Percentiles rank a stretch among this genome's conserved stretches.
phyloP scores from a whole-genome alignment of 306 rosid species.

The Cucurbita maxima region DNA sequence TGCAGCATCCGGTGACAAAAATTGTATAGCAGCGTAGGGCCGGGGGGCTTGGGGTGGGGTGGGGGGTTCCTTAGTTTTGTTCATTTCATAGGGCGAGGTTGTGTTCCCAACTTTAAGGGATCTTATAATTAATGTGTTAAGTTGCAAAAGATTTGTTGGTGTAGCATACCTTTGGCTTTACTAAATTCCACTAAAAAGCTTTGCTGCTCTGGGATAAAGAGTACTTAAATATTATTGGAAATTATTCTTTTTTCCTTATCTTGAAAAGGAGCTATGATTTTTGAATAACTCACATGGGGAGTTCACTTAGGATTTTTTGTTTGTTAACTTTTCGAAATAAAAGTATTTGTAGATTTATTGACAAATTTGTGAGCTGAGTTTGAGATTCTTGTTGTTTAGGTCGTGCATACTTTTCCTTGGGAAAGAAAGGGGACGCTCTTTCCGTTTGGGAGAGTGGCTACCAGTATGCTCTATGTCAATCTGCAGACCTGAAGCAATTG shows the following conservation, averaged over 20 bases:
- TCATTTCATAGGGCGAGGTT: background rate
- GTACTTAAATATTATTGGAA: background rate
- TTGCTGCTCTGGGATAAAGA: background rate
- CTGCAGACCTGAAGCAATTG: slow-evolving; percentile 77
- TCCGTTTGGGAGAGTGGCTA: slow-evolving; percentile 85
- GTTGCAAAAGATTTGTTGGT: background rate
- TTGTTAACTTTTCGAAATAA: background rate
- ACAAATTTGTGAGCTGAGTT: background rate
- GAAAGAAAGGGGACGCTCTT: slow-evolving; percentile 71
- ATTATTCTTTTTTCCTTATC: background rate
- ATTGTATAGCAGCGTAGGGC: background rate
- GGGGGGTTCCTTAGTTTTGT: background rate
- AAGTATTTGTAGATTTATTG: background rate
- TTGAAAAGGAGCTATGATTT: background rate
- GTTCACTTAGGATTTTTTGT: background rate
- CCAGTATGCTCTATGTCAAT: slow-evolving; percentile 48
- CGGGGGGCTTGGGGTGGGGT: background rate
- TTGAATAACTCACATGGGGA: background rate
- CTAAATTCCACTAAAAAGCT: background rate
- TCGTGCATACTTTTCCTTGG: slow-evolving; percentile 54
- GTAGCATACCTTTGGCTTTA: background rate
- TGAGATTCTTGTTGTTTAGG: slow-evolving; percentile 28
- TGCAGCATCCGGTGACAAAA: background rate
- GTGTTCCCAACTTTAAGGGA: background rate
- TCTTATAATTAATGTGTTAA: background rate